phyloP scores from a whole-genome alignment of 2,329 filamentous ascomycete species.

The Ambrosiella cleistominuta region DNA sequence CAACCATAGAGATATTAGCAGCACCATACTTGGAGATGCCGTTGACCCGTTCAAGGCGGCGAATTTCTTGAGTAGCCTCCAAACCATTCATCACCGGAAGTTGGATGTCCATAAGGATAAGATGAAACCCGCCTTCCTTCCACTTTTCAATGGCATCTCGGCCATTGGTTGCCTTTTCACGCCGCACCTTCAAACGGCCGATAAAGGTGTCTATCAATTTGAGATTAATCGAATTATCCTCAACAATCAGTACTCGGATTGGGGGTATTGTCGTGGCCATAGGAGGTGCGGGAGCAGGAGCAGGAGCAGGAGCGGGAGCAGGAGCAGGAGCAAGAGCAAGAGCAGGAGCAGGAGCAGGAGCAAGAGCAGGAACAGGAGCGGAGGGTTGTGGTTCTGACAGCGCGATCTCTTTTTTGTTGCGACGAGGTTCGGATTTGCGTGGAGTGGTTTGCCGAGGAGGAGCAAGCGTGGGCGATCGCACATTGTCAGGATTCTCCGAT shows the following conservation, averaged over 20 bases:
- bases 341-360: not conserved
- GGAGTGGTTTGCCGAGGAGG: not conserved
- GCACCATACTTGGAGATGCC: slow-evolving; percentile 39
- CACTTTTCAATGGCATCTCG: slow-evolving; percentile 86
- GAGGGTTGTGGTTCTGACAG: not conserved
- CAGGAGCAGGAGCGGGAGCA: no score
- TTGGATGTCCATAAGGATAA: slow-evolving; percentile 98
- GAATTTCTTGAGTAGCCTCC: slow-evolving; percentile 87
- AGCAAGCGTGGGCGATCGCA: no score
- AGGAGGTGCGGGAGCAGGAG: not conserved
- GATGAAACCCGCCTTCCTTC: slow-evolving; percentile 79
- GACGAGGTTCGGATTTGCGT: not conserved
- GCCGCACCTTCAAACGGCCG: slow-evolving; percentile 85
- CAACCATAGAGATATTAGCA: not conserved
- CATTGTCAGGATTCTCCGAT: no score
- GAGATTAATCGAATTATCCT: slow-evolving; percentile 97
- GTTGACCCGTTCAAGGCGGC: slow-evolving; percentile 75
- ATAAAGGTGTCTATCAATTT: slow-evolving; percentile 88
- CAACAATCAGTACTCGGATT: slow-evolving; percentile 93
- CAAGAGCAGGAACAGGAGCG: not conserved
- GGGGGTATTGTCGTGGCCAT: slow-evolving; percentile 47
- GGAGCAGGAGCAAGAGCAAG: not conserved
- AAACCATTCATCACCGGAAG: slow-evolving; percentile 91
- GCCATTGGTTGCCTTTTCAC: slow-evolving; percentile 95
- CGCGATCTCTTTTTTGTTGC: no score